These are phyloP conservation scores for Prosopis cineraria DNA, from an alignment of 306 rosid species.

Conservation along the genomic window DNA sequence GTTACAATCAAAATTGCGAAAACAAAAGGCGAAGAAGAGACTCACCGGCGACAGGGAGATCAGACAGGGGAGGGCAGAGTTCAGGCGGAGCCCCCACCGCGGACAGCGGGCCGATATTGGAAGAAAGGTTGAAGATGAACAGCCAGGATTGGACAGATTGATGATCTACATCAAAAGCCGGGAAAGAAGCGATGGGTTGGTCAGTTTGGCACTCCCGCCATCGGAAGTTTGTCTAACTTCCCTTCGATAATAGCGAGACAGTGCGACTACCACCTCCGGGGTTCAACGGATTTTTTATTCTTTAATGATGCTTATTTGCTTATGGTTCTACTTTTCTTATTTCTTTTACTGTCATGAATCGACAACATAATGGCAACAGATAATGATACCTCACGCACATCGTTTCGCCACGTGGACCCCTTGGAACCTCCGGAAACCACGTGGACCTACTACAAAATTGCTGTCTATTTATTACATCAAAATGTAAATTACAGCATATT, in stretches of 20 bases:
- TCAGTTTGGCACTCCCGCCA: not conserved
- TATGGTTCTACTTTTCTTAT: not conserved
- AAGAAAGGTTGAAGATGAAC: not conserved
- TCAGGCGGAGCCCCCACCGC: conserved; percentile 11
- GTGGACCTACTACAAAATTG: not conserved
- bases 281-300: not conserved
- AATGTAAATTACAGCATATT: too few species aligned
- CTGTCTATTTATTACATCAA: too few species aligned
- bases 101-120: not conserved
- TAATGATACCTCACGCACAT: not conserved
- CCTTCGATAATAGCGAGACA: too few species aligned
- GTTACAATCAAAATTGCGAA: not conserved
- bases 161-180: not conserved
- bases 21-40: not conserved
- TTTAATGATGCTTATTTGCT: not conserved
- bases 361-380: not conserved
- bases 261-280: not conserved
- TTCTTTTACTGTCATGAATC: not conserved
- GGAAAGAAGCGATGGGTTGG: not conserved
- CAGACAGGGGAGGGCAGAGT: not conserved
- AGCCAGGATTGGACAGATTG: not conserved
- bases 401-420: not conserved
- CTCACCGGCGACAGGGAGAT: conserved; percentile 41
- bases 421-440: not conserved
- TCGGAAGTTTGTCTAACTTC: not conserved